Base-by-base conservation (phyloP, 2,329 filamentous ascomycete species). In the Rosellinia necatrix region DNA sequence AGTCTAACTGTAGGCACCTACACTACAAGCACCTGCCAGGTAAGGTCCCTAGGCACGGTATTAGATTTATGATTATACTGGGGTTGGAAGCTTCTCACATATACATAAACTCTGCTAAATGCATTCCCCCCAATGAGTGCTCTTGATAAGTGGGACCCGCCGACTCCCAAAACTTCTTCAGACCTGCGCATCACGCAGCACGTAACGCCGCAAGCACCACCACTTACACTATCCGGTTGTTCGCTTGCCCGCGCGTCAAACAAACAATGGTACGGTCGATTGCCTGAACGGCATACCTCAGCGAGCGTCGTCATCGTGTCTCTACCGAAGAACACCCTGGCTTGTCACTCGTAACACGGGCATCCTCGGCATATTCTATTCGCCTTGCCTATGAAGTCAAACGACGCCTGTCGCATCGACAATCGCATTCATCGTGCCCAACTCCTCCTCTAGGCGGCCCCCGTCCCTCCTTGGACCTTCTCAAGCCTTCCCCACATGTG, bases 401-500 rank as follows among this genome's bases (percentile, higher is more conserved):
- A 49, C 32, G 49, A 44, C 57, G 53, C 43, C 43, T 50, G 49
- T 61, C 55, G 51, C 43, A 46, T 59, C 46, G 52, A 48, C 43
- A 40, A 34, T 12, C 35, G 41, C 46, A 43, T 59, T 48, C 38
- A 50, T 29, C 27, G 29, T 19, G 17, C 9, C 32, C 30, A 37
- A 19, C 46, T 32, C 21, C 9, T 21, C 29, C 34, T 15, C 24
- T 42, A 40, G 41, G 25, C 37, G 22, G 29, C 51, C n/a, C 8
- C 34, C 38, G 46, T 46, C 35, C 34, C 49, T 25, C 22, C 21
- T 15, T 6, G 22, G 13, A 15, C 12, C 21, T 40, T 34, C 53
- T 19, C 49, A 41, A 8, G 32, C n/a, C 44, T 49, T 37, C 46
- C 30, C 55, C 62, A 63, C 34, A 66, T 67, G 65, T 47, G 34